phyloP scores from a whole-genome alignment of 2,329 filamentous ascomycete species.

The Fusarium mundagurra region DNA sequence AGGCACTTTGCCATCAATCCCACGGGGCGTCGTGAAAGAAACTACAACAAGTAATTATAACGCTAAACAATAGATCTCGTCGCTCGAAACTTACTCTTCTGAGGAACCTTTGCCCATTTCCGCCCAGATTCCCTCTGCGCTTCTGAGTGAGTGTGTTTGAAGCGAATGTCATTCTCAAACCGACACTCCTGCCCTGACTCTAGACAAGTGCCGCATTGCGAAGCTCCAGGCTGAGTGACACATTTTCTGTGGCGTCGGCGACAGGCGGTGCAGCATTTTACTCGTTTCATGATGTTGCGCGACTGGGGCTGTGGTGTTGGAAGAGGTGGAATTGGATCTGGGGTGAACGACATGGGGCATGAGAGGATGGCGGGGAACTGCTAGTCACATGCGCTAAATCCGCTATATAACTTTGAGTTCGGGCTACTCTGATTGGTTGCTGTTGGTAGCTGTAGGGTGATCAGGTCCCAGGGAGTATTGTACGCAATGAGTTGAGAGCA shows the following conservation, averaged over 20 bases:
- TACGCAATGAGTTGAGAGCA: fast-evolving
- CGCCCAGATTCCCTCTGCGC: neutral
- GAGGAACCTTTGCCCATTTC: neutral
- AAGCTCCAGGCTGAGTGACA: neutral
- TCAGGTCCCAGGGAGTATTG: fast-evolving
- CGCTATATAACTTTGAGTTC: neutral
- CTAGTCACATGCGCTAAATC: neutral
- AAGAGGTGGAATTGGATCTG: neutral
- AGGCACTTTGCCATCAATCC: neutral
- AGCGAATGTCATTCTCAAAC: slow-evolving; percentile 5
- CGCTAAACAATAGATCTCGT: fast-evolving
- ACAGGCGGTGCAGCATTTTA: neutral
- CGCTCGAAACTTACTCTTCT: neutral
- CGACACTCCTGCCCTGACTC: neutral
- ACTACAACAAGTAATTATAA: neutral
- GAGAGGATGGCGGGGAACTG: neutral
- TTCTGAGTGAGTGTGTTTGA: neutral
- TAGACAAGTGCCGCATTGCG: neutral
- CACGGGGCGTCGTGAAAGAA: neutral
- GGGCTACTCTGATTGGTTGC: fast-evolving
- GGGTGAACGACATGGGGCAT: neutral
- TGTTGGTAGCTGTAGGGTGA: fast-evolving
- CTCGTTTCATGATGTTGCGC: neutral
- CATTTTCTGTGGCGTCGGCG: slow-evolving; percentile 6
- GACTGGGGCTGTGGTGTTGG: neutral